Conservation (phyloP, 495 filamentous ascomycete genomes). For the Aspergillus indologenus region DNA sequence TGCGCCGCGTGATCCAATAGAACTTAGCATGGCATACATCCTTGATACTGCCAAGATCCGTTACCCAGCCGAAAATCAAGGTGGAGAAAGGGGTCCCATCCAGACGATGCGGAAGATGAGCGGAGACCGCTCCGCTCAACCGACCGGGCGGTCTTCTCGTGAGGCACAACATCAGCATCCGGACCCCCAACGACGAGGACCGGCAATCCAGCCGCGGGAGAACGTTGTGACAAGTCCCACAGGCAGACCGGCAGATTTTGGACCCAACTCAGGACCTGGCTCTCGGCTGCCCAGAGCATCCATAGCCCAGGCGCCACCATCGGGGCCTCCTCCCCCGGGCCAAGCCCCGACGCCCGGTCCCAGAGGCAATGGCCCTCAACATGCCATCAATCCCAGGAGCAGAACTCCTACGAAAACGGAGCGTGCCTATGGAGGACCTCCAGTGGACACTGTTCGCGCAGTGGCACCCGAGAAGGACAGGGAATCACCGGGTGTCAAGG, state of each 20-base stretch:
- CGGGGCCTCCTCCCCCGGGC: constrained; percentile 82
- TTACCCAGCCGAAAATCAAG: constrained; percentile 76
- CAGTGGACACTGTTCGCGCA: constrained; percentile 49
- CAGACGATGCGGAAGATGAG: constrained; percentile 37
- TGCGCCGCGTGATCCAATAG: constrained; percentile 69
- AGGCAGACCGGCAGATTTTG: constrained; percentile 31
- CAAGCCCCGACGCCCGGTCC: constrained; percentile 82
- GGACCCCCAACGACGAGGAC: constrained; percentile 53
- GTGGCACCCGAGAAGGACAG: constrained; percentile 46
- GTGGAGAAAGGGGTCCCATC: constrained; percentile 34
- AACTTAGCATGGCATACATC: constrained; percentile 86
- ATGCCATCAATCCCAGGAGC: constrained; percentile 45
- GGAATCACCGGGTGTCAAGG: constrained; percentile 55
- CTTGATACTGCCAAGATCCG: constrained; percentile 94
- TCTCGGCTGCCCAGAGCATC: constrained; percentile 70
- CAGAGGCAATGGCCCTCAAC: constrained; percentile 41
- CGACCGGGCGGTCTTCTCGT: constrained; percentile 51
- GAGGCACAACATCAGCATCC: constrained; percentile 58
- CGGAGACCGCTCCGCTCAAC: constrained; percentile 33
- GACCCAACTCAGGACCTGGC: constrained; percentile 39
- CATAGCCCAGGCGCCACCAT: constrained; percentile 60
- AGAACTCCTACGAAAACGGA: constrained; percentile 58
- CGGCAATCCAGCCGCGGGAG: constrained; percentile 48
- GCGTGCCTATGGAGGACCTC: constrained; percentile 44
- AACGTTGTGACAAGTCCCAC: constrained; percentile 44